Conservation (phyloP, 257 asterid species). For the Craterostigma plantagineum region DNA sequence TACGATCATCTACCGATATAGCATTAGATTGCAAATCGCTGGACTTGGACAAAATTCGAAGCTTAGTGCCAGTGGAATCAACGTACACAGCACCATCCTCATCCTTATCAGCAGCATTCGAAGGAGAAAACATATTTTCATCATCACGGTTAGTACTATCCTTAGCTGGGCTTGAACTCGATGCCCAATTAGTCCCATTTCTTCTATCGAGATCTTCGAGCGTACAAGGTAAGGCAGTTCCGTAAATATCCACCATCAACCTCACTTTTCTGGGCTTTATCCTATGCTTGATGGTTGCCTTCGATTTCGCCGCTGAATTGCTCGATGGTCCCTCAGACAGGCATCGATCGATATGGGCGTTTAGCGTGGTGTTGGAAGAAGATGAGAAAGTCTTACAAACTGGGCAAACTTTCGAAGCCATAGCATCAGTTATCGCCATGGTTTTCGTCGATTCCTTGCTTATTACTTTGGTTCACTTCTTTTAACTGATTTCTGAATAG, state of each 20-base stretch:
- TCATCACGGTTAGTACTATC: too few species aligned
- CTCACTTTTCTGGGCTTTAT: conserved; percentile 54
- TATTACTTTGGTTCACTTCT: conserved; percentile 34
- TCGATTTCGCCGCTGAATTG: conserved; percentile 26
- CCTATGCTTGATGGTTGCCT: conserved; percentile 38
- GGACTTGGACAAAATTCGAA: conserved; percentile 58
- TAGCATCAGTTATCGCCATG: conserved; percentile 26
- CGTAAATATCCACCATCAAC: conserved; percentile 60
- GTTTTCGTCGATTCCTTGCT: conserved; percentile 17
- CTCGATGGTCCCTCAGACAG: conserved; percentile 52
- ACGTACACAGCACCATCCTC: conserved; percentile 55
- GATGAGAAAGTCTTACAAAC: conserved; percentile 89
- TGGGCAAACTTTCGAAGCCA: conserved; percentile 92
- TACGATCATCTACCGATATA: conserved; percentile 15
- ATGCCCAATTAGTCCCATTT: conserved; percentile 4
- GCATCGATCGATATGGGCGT: conserved; percentile 93
- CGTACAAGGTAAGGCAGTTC: conserved; percentile 46
- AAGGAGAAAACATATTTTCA: too few species aligned
- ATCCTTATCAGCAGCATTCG: conserved; percentile 18
- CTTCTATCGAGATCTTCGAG: conserved; percentile 46
- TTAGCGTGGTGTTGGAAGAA: conserved; percentile 86
- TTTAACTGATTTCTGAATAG: conserved; percentile 23
- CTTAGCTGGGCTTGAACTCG: not conserved
- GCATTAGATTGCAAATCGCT: conserved; percentile 17
- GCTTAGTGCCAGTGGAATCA: conserved; percentile 69